phyloP scores from a whole-genome alignment of 768 basidiomycete species.

The Asterophora lycoperdoides region DNA sequence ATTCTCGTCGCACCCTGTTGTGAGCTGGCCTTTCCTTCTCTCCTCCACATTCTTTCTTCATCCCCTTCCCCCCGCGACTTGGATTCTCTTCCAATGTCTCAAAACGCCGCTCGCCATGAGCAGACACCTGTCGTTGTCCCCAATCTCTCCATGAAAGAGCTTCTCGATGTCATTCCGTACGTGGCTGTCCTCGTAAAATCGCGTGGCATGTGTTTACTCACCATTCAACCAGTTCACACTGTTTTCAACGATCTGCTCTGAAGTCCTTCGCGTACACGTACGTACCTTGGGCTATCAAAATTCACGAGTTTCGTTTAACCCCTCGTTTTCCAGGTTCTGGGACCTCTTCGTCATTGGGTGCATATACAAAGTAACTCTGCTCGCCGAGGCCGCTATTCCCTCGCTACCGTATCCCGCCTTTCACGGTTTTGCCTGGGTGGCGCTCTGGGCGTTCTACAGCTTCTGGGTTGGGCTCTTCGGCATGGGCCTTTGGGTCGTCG shows the following conservation, averaged over 20 bases:
- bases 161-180: slow-evolving; percentile 68
- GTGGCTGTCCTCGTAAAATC: slow-evolving; percentile 19
- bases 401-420: slow-evolving; percentile 49
- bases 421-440: slow-evolving; percentile 47
- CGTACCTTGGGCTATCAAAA: slow-evolving; percentile 17
- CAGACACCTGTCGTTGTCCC: slow-evolving; percentile 54
- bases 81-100: slow-evolving; percentile 7
- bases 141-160: slow-evolving; percentile 67
- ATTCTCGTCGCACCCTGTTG: not conserved
- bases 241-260: slow-evolving; percentile 72
- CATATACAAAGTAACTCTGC: slow-evolving; percentile 53
- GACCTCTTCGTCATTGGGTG: slow-evolving; percentile 56
- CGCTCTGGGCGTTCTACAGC: slow-evolving; percentile 63
- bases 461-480: slow-evolving; percentile 67
- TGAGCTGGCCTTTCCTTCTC: not conserved
- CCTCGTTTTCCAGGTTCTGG: slow-evolving; percentile 40
- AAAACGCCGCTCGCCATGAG: slow-evolving; percentile 18
- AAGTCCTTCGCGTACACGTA: slow-evolving; percentile 65
- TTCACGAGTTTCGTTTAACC: not conserved
- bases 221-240: slow-evolving; percentile 48
- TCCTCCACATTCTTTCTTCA: not conserved
- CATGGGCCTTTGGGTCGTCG: slow-evolving; percentile 81
- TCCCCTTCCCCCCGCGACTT: not conserved
- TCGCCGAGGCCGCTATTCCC: slow-evolving; percentile 49
- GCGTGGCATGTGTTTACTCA: not conserved